Evolutionary conservation across 805 yeast species (phyloP).

Genomic region (Komagataella populi): DNA sequence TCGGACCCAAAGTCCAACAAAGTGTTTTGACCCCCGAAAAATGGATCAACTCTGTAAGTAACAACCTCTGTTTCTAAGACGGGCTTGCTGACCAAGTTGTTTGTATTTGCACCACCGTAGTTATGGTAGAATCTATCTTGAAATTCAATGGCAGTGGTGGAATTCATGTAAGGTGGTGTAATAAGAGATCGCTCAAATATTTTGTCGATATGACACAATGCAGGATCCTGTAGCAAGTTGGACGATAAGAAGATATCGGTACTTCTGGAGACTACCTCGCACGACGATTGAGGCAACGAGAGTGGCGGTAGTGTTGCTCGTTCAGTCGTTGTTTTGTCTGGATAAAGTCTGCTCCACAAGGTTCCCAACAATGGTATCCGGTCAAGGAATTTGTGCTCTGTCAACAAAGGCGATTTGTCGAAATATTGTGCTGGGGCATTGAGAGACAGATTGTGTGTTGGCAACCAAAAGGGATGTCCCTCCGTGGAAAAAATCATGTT

Average conservation of each 20-base stretch:
- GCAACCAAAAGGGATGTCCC: constrained; percentile 80
- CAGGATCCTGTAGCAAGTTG: neutral
- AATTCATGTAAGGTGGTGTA: neutral
- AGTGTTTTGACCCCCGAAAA: neutral
- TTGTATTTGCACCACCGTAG: neutral
- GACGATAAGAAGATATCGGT: neutral
- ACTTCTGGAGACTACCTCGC: neutral
- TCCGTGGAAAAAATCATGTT: constrained; percentile 63
- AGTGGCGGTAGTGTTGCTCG: neutral
- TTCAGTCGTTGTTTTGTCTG: neutral
- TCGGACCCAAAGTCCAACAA: neutral
- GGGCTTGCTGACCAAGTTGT: neutral
- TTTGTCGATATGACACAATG: neutral
- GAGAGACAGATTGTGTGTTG: constrained; percentile 13
- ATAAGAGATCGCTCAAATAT: neutral
- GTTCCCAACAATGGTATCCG: neutral
- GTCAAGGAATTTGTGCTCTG: constrained; percentile 1
- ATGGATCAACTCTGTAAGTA: neutral
- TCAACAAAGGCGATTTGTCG: constrained; percentile 1
- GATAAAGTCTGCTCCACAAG: neutral
- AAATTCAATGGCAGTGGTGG: neutral
- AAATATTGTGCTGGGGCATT: neutral
- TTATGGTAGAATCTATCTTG: neutral
- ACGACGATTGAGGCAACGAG: neutral
- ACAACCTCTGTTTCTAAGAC: neutral